These are phyloP conservation scores for Penicillium paneum DNA, from an alignment of 2,329 filamentous ascomycete genomes.

Conservation along the genomic window DNA sequence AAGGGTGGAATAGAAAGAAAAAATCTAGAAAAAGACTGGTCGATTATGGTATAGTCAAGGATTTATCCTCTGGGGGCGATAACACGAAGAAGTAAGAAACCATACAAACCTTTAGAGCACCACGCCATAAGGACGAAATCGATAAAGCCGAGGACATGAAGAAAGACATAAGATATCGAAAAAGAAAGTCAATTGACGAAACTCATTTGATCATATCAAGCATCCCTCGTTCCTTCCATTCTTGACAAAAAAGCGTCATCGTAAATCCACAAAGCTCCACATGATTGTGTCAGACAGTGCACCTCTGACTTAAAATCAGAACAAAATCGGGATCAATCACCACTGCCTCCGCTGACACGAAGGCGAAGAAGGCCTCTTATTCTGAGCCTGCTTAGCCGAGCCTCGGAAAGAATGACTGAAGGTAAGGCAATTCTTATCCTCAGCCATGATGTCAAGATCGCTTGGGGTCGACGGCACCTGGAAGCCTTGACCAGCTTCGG, in stretches of 20 bases:
- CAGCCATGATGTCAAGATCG: conserved; percentile 61
- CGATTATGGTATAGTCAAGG: neutral
- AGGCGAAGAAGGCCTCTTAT: neutral
- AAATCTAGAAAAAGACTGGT: neutral
- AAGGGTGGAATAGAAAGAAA: neutral
- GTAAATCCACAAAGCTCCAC: neutral
- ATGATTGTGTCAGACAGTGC: neutral
- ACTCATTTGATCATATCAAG: neutral
- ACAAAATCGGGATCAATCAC: neutral
- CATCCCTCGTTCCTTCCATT: neutral
- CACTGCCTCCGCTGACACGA: neutral
- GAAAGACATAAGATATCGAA: neutral
- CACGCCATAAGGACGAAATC: neutral
- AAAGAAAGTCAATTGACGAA: neutral
- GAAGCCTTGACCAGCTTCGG: conserved; percentile 61
- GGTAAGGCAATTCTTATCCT: conserved; percentile 55
- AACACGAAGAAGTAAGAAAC: neutral
- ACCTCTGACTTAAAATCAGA: neutral
- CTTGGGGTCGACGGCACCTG: conserved; percentile 56
- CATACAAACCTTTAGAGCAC: neutral
- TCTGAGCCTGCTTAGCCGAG: neutral
- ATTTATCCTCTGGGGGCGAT: no score
- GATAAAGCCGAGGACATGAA: neutral
- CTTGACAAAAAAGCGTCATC: neutral
- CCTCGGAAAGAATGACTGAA: conserved; percentile 49